A percentile compares a stretch with the other conserved stretches of the same genome.
Evolutionary conservation across 1,284 basidiomycete species (phyloP).

Genomic region (Vanrija pseudolonga): DNA sequence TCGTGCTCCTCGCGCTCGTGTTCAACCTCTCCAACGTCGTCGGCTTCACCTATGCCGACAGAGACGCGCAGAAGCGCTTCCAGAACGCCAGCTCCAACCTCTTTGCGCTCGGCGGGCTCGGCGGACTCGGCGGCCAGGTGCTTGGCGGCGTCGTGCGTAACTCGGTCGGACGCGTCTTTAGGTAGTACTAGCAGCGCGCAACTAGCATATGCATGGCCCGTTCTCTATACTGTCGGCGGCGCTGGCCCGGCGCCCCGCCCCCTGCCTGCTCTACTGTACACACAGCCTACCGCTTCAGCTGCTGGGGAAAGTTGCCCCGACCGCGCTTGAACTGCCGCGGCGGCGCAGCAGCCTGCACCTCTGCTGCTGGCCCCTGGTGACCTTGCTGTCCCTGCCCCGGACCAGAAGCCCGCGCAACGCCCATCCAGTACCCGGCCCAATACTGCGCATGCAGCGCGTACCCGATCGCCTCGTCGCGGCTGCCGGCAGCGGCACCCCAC

Average conservation of each 20-base stretch:
- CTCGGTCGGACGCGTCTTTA: slow-evolving; percentile 71
- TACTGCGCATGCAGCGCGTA: slow-evolving; percentile 46
- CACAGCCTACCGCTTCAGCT: no score
- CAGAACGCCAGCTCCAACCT: slow-evolving; percentile 63
- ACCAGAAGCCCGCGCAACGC: slow-evolving; percentile 25
- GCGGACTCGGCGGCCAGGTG: slow-evolving; percentile 73
- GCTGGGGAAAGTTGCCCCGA: no score
- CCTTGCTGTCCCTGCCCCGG: not conserved
- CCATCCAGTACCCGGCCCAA: slow-evolving; percentile 49
- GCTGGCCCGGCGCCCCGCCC: no score
- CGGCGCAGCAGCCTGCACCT: not conserved
- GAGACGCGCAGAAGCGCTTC: slow-evolving; percentile 82
- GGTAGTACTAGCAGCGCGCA: slow-evolving; percentile 19
- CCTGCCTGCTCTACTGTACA: no score
- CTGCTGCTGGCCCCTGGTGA: not conserved
- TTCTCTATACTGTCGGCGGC: no score
- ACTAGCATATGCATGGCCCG: no score
- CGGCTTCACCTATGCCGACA: slow-evolving; percentile 67
- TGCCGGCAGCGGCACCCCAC: slow-evolving; percentile 7
- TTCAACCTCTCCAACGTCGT: slow-evolving; percentile 89
- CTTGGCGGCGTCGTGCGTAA: slow-evolving; percentile 73
- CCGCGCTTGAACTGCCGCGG: no score
- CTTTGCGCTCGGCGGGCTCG: slow-evolving; percentile 54
- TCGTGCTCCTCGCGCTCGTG: slow-evolving; percentile 78
- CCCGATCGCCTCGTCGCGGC: slow-evolving; percentile 31